Percentiles rank a stretch among this genome's conserved stretches.
phyloP scores from a whole-genome alignment of 176 grass and related monocot species.

The Oryza punctata region DNA sequence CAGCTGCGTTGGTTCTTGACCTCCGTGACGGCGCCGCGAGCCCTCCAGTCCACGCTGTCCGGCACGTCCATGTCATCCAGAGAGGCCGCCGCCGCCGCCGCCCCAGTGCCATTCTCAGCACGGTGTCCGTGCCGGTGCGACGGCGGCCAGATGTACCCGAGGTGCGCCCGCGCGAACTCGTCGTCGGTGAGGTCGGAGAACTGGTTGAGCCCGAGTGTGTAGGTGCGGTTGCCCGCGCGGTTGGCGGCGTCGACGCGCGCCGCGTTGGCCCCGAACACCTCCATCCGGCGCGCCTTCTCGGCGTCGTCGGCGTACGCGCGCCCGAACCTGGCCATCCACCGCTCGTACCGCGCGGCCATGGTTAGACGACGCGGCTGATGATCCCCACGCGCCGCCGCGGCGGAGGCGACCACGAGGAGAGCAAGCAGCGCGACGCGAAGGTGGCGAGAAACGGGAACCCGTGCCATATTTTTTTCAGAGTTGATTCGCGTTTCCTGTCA shows the following conservation, averaged over 20 bases:
- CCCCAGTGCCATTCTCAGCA: background rate
- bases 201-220: constrained; percentile 39
- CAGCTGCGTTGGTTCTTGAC: constrained; percentile 6
- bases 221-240: constrained; percentile 17
- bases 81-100: background rate
- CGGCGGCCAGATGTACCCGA: background rate
- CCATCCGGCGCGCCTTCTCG: constrained; percentile 31
- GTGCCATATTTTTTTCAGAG: background rate
- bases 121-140: background rate
- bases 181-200: constrained; percentile 53
- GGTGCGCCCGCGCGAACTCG: constrained; percentile 35
- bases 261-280: constrained; percentile 38
- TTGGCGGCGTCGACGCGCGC: constrained; percentile 43
- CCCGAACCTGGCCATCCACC: constrained; percentile 45
- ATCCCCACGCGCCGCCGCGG: background rate
- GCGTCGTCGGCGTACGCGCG: constrained; percentile 39
- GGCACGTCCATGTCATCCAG: background rate
- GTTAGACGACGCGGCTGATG: background rate
- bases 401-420: background rate
- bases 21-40: constrained; percentile 41
- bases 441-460: background rate
- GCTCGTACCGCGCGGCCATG: constrained; percentile 35
- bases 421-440: background rate
- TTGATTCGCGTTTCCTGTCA: background rate
- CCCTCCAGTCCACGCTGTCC: constrained; percentile 41